These are phyloP conservation scores for Torulaspora indica DNA, from an alignment of 805 yeast genomes.

Conservation along the genomic window DNA sequence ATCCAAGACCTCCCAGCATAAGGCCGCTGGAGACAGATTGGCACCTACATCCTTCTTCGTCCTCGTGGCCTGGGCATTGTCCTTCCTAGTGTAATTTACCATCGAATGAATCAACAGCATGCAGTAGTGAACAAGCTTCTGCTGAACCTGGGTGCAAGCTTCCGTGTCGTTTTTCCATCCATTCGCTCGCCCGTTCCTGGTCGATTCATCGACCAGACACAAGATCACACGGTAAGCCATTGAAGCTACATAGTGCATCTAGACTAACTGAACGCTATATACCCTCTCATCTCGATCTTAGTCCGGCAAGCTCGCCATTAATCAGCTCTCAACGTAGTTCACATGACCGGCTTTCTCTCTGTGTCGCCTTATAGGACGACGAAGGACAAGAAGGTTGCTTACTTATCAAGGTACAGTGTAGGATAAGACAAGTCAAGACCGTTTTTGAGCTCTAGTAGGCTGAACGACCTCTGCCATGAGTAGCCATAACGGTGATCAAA, in stretches of 20 bases:
- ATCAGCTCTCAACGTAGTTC: not conserved
- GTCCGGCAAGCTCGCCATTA: not conserved
- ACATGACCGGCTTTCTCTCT: not conserved
- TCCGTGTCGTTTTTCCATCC: not conserved
- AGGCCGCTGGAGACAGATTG: slow-evolving; percentile 5
- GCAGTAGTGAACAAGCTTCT: not conserved
- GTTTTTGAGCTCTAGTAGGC: not conserved
- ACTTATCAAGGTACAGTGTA: not conserved
- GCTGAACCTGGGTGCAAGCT: not conserved
- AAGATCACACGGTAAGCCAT: not conserved
- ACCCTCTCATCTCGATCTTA: not conserved
- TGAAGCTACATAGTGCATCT: not conserved
- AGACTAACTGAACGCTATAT: not conserved
- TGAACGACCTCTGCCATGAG: not conserved
- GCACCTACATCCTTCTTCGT: slow-evolving; percentile 8
- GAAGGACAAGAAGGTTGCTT: not conserved
- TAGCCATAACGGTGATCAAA: slow-evolving; percentile 7
- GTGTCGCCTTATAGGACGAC: not conserved
- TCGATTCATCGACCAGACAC: not conserved
- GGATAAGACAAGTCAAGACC: not conserved
- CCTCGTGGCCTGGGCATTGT: slow-evolving; percentile 4
- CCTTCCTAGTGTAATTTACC: slow-evolving; percentile 7
- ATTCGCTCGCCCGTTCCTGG: not conserved
- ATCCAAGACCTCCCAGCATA: not conserved
- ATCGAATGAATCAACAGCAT: no score